These are phyloP conservation scores for Polytrichum formosum DNA, from an alignment of 225 moss, liverwort and hornwort genomes.

Conservation along the genomic window DNA sequence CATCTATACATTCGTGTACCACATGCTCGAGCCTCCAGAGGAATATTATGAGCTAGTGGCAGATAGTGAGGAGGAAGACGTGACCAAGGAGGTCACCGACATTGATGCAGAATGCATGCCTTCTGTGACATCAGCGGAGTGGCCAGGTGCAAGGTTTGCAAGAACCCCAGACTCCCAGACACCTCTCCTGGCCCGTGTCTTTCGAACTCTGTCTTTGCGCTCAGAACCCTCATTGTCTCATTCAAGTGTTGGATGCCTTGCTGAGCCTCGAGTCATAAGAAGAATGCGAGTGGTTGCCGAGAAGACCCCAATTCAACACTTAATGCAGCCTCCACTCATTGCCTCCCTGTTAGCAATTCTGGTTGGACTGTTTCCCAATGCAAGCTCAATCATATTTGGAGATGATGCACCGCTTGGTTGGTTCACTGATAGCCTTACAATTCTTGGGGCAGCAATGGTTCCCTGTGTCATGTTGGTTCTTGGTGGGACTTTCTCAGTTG, in stretches of 20 bases:
- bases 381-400: constrained; percentile 40
- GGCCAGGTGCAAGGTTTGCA: constrained; percentile 42
- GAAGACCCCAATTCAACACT: constrained; percentile 54
- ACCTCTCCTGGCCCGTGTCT: constrained; percentile 41
- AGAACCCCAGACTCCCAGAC: constrained; percentile 29
- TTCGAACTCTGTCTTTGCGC: constrained; percentile 20
- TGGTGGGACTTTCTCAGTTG: constrained; percentile 53
- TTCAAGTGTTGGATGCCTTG: constrained; percentile 26
- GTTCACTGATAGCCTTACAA: constrained; percentile 48
- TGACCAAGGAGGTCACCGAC: not conserved
- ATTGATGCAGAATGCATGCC: constrained; percentile 5
- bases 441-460: constrained; percentile 49
- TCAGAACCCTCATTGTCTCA: constrained; percentile 18
- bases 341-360: constrained; percentile 56
- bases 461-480: constrained; percentile 63
- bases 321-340: constrained; percentile 47
- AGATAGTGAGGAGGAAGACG: constrained; percentile 4
- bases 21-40: constrained; percentile 54
- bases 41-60: constrained; percentile 17
- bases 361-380: constrained; percentile 36
- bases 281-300: constrained; percentile 43
- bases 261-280: constrained; percentile 37
- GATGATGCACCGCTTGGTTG: constrained; percentile 42
- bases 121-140: constrained; percentile 49
- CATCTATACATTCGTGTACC: constrained; percentile 56